Evolutionary conservation across 2,329 filamentous ascomycete species (phyloP), one percentile per base, ranked within the genome.

Genomic region (Xylaria multiplex): DNA sequence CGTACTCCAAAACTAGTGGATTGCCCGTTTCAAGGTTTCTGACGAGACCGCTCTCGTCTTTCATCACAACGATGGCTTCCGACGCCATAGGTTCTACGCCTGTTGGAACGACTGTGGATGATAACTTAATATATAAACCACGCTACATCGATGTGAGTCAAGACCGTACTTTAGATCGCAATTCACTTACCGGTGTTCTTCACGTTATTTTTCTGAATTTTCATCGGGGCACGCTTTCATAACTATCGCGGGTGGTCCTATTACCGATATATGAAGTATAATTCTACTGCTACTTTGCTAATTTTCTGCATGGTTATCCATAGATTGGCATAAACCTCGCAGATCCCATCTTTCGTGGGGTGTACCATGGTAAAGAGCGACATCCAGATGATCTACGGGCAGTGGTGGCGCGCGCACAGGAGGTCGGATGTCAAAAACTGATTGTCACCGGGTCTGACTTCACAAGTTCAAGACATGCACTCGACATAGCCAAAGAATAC

Each of bases 321-420:
- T 77, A 90, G 88, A 90, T 99, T 75, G 96, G 95, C 64, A 97
- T 99, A 84, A 99, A 99, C 79, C 86, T 99, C 62, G 92, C 94
- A 59, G 96, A 99, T 76, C 92, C 92, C 59, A 93, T 97, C 66
- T 99, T 95, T 79, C 87, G 88, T 53, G 96, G 96, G 57, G 80
- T 87, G 48, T 96, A 98, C 76, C 90, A 96, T 76, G 93, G 92
- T 74, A 93, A 90, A 68, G 85, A 92, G 71, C 81, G 83, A 30
- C 93, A 96, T 73, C 86, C 89, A 11, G 85, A 92, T 73, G 93
- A 96, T 76, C 86, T 95, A 16, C 78, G 84, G 32, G 90, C 89
- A 70, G 92, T 99, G 30, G 82, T 99, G n/a, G 83, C 90, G 69
- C 87, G 96, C 70, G 93, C 93, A 3, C 80, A 86, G 16, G 87